Conservation (phyloP, 2,329 filamentous ascomycete genomes). For the Diplodia scrobiculata region DNA sequence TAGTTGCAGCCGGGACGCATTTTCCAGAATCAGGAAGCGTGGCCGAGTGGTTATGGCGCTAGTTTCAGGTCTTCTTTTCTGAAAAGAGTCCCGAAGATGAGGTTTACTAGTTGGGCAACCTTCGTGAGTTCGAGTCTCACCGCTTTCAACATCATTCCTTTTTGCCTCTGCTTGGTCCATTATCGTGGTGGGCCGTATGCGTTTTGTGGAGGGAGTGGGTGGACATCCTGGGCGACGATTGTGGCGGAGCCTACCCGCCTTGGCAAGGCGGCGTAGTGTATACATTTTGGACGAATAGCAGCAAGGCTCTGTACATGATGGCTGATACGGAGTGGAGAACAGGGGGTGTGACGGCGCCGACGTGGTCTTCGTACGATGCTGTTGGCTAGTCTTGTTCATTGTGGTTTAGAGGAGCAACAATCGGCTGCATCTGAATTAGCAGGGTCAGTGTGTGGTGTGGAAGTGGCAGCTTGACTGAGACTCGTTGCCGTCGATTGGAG, state of each 20-base stretch:
- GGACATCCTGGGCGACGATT: not conserved
- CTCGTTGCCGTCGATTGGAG: too few relatives aligned
- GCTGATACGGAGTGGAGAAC: too few relatives aligned
- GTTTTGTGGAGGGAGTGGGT: not conserved
- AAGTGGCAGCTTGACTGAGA: too few relatives aligned
- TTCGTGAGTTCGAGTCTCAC: slow-evolving; percentile 26
- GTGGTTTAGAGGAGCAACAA: too few relatives aligned
- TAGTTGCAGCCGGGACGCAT: not conserved
- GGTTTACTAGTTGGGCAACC: slow-evolving; percentile 25
- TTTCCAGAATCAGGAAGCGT: not conserved
- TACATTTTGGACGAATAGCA: too few relatives aligned
- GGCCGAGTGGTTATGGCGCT: slow-evolving; percentile 27
- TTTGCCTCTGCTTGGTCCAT: not conserved
- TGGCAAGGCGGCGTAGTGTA: not conserved
- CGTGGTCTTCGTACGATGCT: too few relatives aligned
- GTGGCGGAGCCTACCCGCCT: not conserved
- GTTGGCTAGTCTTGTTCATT: too few relatives aligned
- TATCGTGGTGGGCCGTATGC: not conserved
- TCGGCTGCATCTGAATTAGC: too few relatives aligned
- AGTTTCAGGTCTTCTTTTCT: slow-evolving; percentile 22
- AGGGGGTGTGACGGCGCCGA: too few relatives aligned
- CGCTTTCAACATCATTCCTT: slow-evolving; percentile 11
- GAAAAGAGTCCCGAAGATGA: slow-evolving; percentile 10
- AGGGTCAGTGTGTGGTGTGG: too few relatives aligned
- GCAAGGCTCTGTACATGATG: too few relatives aligned